Conservation (phyloP, 768 basidiomycete species). For the button mushroom (Agaricus bisporus) region DNA sequence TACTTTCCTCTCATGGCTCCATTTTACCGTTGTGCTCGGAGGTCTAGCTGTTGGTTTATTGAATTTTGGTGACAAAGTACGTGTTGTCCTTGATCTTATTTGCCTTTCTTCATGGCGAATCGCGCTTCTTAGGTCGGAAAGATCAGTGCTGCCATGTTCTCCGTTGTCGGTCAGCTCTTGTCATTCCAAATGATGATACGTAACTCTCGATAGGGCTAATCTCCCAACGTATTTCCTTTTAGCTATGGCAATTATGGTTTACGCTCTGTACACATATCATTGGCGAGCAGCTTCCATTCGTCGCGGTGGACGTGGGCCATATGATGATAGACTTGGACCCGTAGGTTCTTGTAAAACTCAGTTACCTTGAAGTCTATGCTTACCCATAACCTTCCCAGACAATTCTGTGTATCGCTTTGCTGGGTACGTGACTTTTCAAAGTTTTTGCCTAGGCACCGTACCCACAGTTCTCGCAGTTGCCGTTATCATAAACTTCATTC, state of each 20-base stretch:
- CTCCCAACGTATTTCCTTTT: background rate
- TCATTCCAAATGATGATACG: background rate
- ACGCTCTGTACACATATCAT: slow-evolving; percentile 93
- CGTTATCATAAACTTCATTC: slow-evolving; percentile 77
- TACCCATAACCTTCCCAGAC: slow-evolving; percentile 41
- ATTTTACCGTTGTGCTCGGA: slow-evolving; percentile 96
- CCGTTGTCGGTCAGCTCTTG: slow-evolving; percentile 64
- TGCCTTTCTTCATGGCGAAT: background rate
- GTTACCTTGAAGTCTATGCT: background rate
- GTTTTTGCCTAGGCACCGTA: background rate
- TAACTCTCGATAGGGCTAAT: background rate
- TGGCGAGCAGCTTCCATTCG: slow-evolving; percentile 95
- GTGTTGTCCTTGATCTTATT: slow-evolving; percentile 14
- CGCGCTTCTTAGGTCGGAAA: slow-evolving; percentile 59
- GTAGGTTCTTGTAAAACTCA: slow-evolving; percentile 44
- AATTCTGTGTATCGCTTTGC: slow-evolving; percentile 73
- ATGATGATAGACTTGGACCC: slow-evolving; percentile 93
- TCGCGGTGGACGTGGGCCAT: slow-evolving; percentile 85
- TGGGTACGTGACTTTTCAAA: slow-evolving; percentile 41
- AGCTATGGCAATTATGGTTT: slow-evolving; percentile 98
- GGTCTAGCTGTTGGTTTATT: slow-evolving; percentile 93
- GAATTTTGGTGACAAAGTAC: slow-evolving; percentile 95
- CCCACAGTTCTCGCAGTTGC: slow-evolving; percentile 47
- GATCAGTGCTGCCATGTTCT: slow-evolving; percentile 96
- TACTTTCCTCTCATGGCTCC: slow-evolving; percentile 97